Percentiles rank a stretch among this genome's conserved stretches.
Evolutionary conservation across 345 rosid species (phyloP).

Genomic region (Clarkia xantiana): DNA sequence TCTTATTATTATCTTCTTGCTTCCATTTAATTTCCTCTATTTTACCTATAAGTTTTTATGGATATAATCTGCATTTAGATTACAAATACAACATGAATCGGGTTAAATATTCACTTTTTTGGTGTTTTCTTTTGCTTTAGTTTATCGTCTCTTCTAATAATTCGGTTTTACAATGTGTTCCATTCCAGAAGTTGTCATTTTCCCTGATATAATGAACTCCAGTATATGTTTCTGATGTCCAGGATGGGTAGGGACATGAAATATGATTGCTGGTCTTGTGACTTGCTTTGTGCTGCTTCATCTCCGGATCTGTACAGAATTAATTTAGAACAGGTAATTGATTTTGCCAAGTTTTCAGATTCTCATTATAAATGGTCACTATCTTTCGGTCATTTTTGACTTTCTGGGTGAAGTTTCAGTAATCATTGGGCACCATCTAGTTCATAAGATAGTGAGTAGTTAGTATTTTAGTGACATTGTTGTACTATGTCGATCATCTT

Average conservation of each 20-base stretch:
- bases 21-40: no score
- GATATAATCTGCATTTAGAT: no score
- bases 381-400: no score
- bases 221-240: slow-evolving; percentile 4
- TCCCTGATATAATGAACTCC: neutral
- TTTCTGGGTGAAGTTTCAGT: no score
- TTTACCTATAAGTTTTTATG: no score
- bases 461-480: no score
- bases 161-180: neutral
- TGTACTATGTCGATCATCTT: no score
- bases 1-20: no score
- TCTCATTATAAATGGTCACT: neutral
- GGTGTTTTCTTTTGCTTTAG: neutral
- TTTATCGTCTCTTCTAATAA: neutral
- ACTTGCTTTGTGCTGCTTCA: slow-evolving; percentile 96
- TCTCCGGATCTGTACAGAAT: slow-evolving; percentile 87
- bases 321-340: slow-evolving; percentile 74
- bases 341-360: neutral
- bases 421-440: no score
- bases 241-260: slow-evolving; percentile 94
- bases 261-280: slow-evolving; percentile 88
- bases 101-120: no score
- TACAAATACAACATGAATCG: no score
- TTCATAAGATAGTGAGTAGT: no score
- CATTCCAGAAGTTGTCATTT: neutral